Evolutionary conservation across 495 filamentous ascomycete genomes (phyloP).

Genomic region (Clohesyomyces aquaticus): DNA sequence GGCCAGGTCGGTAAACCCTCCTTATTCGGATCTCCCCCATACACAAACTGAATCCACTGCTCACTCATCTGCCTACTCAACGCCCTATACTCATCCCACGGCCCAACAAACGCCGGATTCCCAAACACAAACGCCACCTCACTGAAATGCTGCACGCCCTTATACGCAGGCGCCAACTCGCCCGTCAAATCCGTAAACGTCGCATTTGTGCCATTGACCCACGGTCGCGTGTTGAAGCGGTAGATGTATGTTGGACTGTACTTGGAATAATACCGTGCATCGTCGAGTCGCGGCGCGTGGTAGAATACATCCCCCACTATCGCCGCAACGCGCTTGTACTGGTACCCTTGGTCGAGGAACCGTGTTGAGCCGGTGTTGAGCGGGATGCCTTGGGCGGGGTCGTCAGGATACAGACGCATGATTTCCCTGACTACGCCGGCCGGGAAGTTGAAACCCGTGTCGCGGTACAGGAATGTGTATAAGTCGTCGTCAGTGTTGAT

Average conservation of each 20-base stretch:
- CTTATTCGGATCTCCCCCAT: conserved; percentile 35
- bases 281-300: conserved; percentile 35
- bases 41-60: conserved; percentile 40
- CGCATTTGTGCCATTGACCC: conserved; percentile 35
- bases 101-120: conserved; percentile 37
- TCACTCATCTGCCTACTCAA: conserved; percentile 38
- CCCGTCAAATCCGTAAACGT: conserved; percentile 26
- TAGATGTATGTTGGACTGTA: conserved; percentile 39
- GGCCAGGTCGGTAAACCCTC: conserved; percentile 35
- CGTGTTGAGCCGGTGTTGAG: conserved; percentile 36
- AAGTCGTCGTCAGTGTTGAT: conserved; percentile 39
- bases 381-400: conserved; percentile 36
- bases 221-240: conserved; percentile 41
- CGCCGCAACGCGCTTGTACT: conserved; percentile 39
- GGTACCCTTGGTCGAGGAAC: conserved; percentile 36
- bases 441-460: conserved; percentile 38
- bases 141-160: conserved; percentile 39
- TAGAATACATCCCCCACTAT: conserved; percentile 41
- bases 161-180: conserved; percentile 32
- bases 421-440: conserved; percentile 28
- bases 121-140: conserved; percentile 39
- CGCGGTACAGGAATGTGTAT: conserved; percentile 27
- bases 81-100: conserved; percentile 36
- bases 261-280: conserved; percentile 37
- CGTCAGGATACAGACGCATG: conserved; percentile 40